Base-by-base conservation (phyloP, 1,284 basidiomycete genomes). In the Pseudozyma hubeiensis region DNA sequence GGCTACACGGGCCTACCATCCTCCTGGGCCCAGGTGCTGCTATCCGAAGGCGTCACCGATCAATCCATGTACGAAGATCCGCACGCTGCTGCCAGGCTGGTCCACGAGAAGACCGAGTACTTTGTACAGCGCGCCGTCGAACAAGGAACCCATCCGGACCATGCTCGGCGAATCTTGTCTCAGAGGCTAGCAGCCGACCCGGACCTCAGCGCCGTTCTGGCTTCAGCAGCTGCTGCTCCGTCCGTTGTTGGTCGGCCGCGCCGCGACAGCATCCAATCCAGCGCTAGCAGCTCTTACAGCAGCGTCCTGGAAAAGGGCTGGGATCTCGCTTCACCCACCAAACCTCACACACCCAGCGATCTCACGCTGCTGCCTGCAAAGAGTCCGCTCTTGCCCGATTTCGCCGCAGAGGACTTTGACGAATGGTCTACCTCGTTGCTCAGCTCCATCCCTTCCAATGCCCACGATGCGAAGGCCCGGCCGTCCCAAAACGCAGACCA, bases 1-100 rank as follows among this genome's bases (percentile, higher is more conserved):
- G 78, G 78, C 34, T 78, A 77, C 44, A 78, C 77, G 0, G 78
- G 78, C 4, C 43, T 80, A 17, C 78, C 78, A 6, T 50, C 52
- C 9, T 77, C 74, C 2, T 80, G 78, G 78, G 78, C 78, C 0
- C 61, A 75, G 34, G 54, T 73, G 4, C 41, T 79, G 16, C 57
- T 62, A 7, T 62, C 66, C 34, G 56, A 71, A 39, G 74, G 70
- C 40, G 69, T 78, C 43, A 55, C 54, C 49, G 47, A 64, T 2
- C 59, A 73, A 13, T 47, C 53, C 31, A 39, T 76, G 17, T 33
- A 58, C 19, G 51, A 62, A 9, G 54, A 76, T 39, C 76, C 74
- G 13, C 46, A 53, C 34, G 65, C 63, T 1, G 76, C 69, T 8
- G 65, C 63, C 11, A 35, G 53, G 34, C 47, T 76, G 3, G 55